Conservation (phyloP, 2,329 filamentous ascomycete genomes). For the Alternaria solani region DNA sequence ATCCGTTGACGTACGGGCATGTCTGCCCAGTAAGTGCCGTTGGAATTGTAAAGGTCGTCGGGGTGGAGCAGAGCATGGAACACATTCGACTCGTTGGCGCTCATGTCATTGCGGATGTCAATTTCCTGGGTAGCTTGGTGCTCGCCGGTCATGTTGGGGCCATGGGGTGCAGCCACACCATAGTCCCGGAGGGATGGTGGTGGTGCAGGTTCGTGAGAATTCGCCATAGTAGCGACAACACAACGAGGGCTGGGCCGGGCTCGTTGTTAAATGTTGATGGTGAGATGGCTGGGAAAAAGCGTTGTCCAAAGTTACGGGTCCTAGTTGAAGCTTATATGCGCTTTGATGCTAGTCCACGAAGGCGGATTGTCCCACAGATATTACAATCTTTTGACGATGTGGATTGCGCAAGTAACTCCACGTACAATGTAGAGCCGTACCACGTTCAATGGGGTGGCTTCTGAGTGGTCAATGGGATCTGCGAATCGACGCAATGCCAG, state of each 20-base stretch:
- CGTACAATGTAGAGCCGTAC: slow-evolving; percentile 17
- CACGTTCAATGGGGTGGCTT: slow-evolving; percentile 27
- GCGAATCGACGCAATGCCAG: slow-evolving; percentile 12
- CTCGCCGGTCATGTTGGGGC: slow-evolving; percentile 55
- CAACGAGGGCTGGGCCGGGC: slow-evolving; percentile 1
- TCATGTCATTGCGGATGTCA: slow-evolving; percentile 59
- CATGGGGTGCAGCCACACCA: slow-evolving; percentile 58
- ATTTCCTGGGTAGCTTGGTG: slow-evolving; percentile 55
- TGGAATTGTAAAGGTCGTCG: slow-evolving; percentile 83
- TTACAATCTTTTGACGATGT: background rate
- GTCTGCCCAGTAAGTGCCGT: slow-evolving; percentile 94
- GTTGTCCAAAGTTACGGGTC: slow-evolving; percentile 7
- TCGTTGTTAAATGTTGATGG: slow-evolving; percentile 1
- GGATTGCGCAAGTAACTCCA: slow-evolving; percentile 15
- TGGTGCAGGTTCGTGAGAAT: slow-evolving; percentile 30
- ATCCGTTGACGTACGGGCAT: slow-evolving; percentile 74
- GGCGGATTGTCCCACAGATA: slow-evolving; percentile 1
- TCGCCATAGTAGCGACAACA: slow-evolving; percentile 26
- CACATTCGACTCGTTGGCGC: slow-evolving; percentile 65
- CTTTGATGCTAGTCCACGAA: slow-evolving; percentile 2
- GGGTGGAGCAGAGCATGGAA: slow-evolving; percentile 85
- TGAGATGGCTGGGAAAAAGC: background rate
- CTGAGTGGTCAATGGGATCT: slow-evolving; percentile 28
- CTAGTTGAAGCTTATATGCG: slow-evolving; percentile 22
- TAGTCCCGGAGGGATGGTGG: slow-evolving; percentile 55